A percentile compares a stretch with the other conserved stretches of the same genome.
Evolutionary conservation across 2,329 filamentous ascomycete genomes (phyloP).

Genomic region (Monilinia vaccinii-corymbosi): DNA sequence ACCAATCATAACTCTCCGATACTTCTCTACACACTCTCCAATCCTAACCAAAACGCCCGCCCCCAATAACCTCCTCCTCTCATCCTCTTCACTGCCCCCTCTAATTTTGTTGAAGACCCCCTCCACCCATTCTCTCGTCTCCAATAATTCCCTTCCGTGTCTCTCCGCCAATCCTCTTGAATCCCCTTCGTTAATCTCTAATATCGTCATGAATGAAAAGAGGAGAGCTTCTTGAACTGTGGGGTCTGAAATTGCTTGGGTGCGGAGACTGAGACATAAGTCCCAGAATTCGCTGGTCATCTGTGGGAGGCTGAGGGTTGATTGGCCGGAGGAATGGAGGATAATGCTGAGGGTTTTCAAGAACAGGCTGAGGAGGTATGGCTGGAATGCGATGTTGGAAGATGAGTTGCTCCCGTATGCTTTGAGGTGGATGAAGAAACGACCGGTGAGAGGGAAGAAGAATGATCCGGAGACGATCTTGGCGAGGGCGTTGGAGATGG

Average conservation of each 20-base stretch:
- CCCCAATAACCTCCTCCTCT: constrained; percentile 67
- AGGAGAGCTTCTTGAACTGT: constrained; percentile 65
- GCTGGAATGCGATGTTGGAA: constrained; percentile 58
- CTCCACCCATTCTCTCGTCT: constrained; percentile 80
- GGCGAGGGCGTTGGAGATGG: constrained; percentile 69
- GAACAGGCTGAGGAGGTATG: constrained; percentile 68
- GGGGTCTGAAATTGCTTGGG: constrained; percentile 49
- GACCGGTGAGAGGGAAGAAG: constrained; percentile 78
- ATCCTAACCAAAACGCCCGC: constrained; percentile 70
- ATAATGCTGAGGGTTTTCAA: constrained; percentile 80
- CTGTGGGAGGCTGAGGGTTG: constrained; percentile 64
- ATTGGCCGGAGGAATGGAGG: constrained; percentile 73
- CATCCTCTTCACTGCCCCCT: constrained; percentile 54
- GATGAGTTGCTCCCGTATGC: constrained; percentile 38
- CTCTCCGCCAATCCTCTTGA: constrained; percentile 63
- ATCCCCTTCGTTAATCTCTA: constrained; percentile 69
- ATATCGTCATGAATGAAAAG: constrained; percentile 66
- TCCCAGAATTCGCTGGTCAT: constrained; percentile 81
- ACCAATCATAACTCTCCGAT: constrained; percentile 68
- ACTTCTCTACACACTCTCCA: constrained; percentile 73
- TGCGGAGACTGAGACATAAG: constrained; percentile 65
- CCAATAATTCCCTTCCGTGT: constrained; percentile 68
- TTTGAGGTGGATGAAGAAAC: constrained; percentile 60
- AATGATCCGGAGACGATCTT: constrained; percentile 66
- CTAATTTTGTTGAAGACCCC: constrained; percentile 55